Conservation (phyloP, 768 basidiomycete genomes). For the Amanita jacksonii region DNA sequence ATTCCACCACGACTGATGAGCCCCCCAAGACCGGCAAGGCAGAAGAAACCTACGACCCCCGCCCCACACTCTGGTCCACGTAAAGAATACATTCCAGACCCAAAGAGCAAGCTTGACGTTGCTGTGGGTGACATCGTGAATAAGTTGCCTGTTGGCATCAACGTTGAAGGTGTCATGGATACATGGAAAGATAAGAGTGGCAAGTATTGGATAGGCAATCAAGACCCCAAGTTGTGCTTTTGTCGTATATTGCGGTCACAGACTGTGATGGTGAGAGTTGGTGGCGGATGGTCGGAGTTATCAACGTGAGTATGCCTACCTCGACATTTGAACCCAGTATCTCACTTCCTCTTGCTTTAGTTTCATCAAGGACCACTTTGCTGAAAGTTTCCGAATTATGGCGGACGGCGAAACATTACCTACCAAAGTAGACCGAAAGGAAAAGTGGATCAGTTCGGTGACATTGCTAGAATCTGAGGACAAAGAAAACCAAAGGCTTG, state of each 20-base stretch:
- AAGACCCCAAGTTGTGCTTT: conserved; percentile 84
- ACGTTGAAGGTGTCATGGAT: conserved; percentile 69
- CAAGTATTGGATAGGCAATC: conserved; percentile 93
- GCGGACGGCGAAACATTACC: conserved; percentile 48
- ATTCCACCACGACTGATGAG: conserved; percentile 31
- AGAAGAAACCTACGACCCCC: conserved; percentile 22
- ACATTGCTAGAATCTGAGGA: conserved; percentile 52
- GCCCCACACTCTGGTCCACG: conserved; percentile 19
- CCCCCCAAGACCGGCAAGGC: conserved; percentile 25
- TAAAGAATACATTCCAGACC: conserved; percentile 77
- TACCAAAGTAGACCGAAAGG: conserved; percentile 33
- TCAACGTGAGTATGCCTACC: conserved; percentile 54
- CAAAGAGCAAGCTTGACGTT: conserved; percentile 86
- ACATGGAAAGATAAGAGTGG: conserved; percentile 91
- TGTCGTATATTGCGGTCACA: conserved; percentile 86
- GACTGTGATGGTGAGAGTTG: conserved; percentile 94
- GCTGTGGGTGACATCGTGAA: conserved; percentile 92
- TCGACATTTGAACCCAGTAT: neutral
- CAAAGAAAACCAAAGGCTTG: conserved; percentile 14
- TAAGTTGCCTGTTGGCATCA: conserved; percentile 76
- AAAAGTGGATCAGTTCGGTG: conserved; percentile 79
- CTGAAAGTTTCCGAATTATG: conserved; percentile 69
- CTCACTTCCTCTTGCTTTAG: conserved; percentile 26
- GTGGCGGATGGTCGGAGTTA: conserved; percentile 89
- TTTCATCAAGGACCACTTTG: conserved; percentile 82